Evolutionary conservation across 768 basidiomycete genomes (phyloP).

Genomic region (Hygrocybe coccinea): DNA sequence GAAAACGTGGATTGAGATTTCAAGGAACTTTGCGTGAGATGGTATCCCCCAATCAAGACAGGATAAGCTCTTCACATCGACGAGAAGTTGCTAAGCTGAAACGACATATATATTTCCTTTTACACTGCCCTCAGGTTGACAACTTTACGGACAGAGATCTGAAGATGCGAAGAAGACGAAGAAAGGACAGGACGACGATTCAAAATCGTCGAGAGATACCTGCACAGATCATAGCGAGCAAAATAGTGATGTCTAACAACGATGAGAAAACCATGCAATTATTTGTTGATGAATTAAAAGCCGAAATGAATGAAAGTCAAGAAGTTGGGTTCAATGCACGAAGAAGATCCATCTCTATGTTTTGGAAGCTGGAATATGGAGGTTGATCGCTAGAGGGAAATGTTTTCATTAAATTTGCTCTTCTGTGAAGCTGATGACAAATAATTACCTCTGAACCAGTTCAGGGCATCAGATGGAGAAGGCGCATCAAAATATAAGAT

Average conservation of each 20-base stretch:
- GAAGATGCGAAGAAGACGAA: slow-evolving; percentile 5
- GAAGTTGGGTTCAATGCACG: neutral
- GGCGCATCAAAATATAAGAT: slow-evolving; percentile 86
- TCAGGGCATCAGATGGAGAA: slow-evolving; percentile 77
- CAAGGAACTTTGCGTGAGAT: no score
- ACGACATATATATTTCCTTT: no score
- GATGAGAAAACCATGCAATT: neutral
- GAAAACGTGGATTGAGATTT: no score
- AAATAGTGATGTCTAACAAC: neutral
- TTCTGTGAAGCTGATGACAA: neutral
- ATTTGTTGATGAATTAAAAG: no score
- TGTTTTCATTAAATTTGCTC: slow-evolving; percentile 5
- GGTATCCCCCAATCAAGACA: no score
- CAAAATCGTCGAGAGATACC: neutral
- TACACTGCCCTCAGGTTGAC: no score
- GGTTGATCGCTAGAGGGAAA: slow-evolving; percentile 64
- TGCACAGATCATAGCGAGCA: slow-evolving; percentile 1
- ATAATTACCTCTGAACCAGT: slow-evolving; percentile 79
- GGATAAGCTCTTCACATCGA: no score
- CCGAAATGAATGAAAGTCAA: neutral
- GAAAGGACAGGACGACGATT: slow-evolving; percentile 3
- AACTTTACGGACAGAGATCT: slow-evolving; percentile 11
- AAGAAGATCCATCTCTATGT: slow-evolving; percentile 36
- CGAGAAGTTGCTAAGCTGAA: no score
- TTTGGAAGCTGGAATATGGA: slow-evolving; percentile 82